phyloP scores from a whole-genome alignment of 768 basidiomycete species.

The Pleurotus pulmonarius region DNA sequence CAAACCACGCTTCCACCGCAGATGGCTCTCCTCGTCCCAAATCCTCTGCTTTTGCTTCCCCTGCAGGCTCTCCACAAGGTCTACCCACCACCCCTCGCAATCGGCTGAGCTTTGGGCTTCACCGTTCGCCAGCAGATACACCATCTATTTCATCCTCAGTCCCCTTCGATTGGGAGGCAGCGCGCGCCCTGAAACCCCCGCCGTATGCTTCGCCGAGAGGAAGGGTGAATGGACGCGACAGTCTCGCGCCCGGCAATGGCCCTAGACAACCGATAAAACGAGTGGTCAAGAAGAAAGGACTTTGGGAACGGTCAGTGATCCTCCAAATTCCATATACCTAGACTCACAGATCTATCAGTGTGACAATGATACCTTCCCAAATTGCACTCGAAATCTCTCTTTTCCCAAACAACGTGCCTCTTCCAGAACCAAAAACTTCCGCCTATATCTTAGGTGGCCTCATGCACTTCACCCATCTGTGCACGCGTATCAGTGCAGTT shows the following conservation, averaged over 20 bases:
- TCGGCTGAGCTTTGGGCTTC: constrained; percentile 30
- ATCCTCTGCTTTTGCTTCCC: constrained; percentile 38
- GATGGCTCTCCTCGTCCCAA: constrained; percentile 32
- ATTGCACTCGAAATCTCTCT: constrained; percentile 78
- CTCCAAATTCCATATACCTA: not conserved
- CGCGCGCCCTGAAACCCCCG: constrained; percentile 61
- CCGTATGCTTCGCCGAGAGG: constrained; percentile 64
- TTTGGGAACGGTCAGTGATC: constrained; percentile 54
- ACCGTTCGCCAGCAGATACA: constrained; percentile 60
- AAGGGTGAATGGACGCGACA: constrained; percentile 39
- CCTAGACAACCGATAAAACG: constrained; percentile 32
- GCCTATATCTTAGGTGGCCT: constrained; percentile 62
- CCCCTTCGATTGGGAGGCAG: constrained; percentile 89
- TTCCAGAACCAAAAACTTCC: constrained; percentile 62
- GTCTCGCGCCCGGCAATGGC: constrained; percentile 26
- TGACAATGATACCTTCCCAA: constrained; percentile 62
- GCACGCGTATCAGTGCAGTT: constrained; percentile 55
- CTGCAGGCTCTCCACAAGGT: constrained; percentile 1
- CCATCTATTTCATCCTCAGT: constrained; percentile 73
- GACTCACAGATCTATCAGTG: constrained; percentile 29
- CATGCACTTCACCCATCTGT: constrained; percentile 68
- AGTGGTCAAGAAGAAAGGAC: constrained; percentile 59
- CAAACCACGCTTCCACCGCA: constrained; percentile 10
- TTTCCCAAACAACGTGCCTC: constrained; percentile 77
- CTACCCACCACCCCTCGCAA: not conserved